Percentiles rank a stretch among this genome's conserved stretches.
These are phyloP conservation scores for Marsdenia floribunda DNA, from an alignment of 257 asterid genomes.

Conservation along the genomic window DNA sequence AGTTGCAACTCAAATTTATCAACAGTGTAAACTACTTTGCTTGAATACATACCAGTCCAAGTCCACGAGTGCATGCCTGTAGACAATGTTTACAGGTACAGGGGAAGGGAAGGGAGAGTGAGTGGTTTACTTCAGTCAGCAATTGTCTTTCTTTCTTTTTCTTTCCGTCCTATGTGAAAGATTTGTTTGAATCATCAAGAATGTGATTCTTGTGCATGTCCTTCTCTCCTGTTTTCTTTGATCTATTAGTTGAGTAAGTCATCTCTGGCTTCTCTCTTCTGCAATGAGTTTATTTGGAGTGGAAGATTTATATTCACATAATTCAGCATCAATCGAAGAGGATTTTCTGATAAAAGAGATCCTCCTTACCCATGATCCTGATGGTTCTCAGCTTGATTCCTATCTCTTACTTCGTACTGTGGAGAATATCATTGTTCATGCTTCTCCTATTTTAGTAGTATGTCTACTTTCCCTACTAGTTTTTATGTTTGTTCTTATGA, in stretches of 20 bases:
- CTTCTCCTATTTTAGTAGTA: constrained; percentile 26
- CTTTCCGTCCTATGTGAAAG: not conserved
- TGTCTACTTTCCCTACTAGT: constrained; percentile 8
- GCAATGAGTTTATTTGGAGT: constrained; percentile 35
- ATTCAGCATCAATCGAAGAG: constrained; percentile 29
- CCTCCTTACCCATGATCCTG: constrained; percentile 55
- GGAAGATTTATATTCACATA: constrained; percentile 12
- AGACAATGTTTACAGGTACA: not conserved
- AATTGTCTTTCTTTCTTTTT: not conserved
- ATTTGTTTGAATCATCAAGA: not conserved
- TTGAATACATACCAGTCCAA: not conserved
- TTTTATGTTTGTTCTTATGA: not conserved
- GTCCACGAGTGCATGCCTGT: not conserved
- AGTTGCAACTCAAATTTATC: not conserved
- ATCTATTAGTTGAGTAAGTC: not conserved
- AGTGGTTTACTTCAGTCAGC: not conserved
- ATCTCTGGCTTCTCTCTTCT: constrained; percentile 4
- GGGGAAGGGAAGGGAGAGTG: not conserved
- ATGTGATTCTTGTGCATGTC: not conserved
- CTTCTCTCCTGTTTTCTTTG: not conserved
- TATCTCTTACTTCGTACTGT: constrained; percentile 35
- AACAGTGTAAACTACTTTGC: not conserved
- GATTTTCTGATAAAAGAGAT: constrained; percentile 48
- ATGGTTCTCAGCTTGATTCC: constrained; percentile 43
- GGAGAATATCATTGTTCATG: constrained; percentile 33